Base-by-base conservation (phyloP, 75 land plant species). In the Azolla pinnata region DNA sequence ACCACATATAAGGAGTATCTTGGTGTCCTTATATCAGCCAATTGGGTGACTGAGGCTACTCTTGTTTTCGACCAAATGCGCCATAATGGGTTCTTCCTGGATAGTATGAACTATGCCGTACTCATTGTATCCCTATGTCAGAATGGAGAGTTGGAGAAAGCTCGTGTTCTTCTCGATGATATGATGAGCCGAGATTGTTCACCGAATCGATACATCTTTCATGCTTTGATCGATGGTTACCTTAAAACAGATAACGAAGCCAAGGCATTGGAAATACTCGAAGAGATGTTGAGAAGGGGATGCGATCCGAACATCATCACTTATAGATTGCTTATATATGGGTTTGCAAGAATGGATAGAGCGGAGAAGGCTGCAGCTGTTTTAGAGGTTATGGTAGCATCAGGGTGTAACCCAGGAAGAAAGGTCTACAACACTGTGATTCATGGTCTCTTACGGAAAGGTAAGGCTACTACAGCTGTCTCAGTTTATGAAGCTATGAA, bases 221-320 rank as follows among this genome's bases (percentile, higher is more conserved):
- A 81, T 47, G 79, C 90, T 2, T 63, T 86, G 2, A 77, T 86
- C 40, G 64, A 51, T 34, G 90, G 83, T 17, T 75, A 79, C 32
- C 77, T 85, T 46, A 73, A 81, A 53, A 79, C 77, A 66, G 75
- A 81, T 0, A 62, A 82, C 19, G 68, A 78, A 0, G 12, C 58
- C 7, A 80, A 86, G 29, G 83, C 86, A 9, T 57, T 70, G 56
- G 71, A 76, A 70, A 60, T 83, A 50, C 45, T 82, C 10, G 75
- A 67, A 16, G 81, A 83, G 31, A 86, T 86, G 90, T 48, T 67
- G 21, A 53, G 63, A 4, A 71, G 64, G 59, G 82, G 85, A 3
- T 79, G 80, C 56, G 44, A 53, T 50, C 83, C 90, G 0, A 83
- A 83, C 61, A 26, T 75, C 40, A 75, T 83, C 26, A 79, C 86